Base-by-base conservation (phyloP, 345 rosid species). In the Gossypium thurberi region DNA sequence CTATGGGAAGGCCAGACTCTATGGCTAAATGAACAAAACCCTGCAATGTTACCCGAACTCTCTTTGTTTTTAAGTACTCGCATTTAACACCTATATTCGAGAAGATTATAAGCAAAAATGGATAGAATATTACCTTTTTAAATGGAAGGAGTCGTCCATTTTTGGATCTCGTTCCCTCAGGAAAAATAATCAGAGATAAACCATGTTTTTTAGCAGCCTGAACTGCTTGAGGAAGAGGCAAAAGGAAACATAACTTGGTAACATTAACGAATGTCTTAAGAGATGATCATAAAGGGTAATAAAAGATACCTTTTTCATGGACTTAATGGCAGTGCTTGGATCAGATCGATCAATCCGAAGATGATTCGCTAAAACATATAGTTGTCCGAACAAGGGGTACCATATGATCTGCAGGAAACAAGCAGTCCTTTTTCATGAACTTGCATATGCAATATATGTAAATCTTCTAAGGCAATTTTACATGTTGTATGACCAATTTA, bases 91-190 rank as follows among this genome's bases (percentile, higher is more conserved):
- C 25, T 53, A 53, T 2, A n/a, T 51, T 15, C 8, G 10, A 53
- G 58, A 53, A 53, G 3, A 18, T 48, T 48, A 48, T 13, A 48
- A 3, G 13, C 52, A 57, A 57, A 65, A 11, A 65, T 21, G 60
- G 62, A 47, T 14, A 1, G 50, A 14, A 23, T 10, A 15, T 48
- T 47, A 85, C 90, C 90, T 86, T 88, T 75, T 84, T 86, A 37
- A 84, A 88, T 48, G 88, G 87, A 18, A 81, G 89, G 1, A 86
- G 73, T 40, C 82, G 73, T 8, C 88, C 91, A 64, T 78, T 71
- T 76, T 83, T 74, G 48, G 92, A 88, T 76, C 92, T 75, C 33
- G 88, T 86, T 44, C 92, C 92, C 81, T 88, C 85, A 0, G 92
- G 90, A 68, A 86, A 88, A 44, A 88, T 82, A 60, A 82, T 71